Evolutionary conservation across 352 stramenopile species (phyloP), one percentile per base, ranked within the genome.

Genomic region (Phytopythium kandeliae): DNA sequence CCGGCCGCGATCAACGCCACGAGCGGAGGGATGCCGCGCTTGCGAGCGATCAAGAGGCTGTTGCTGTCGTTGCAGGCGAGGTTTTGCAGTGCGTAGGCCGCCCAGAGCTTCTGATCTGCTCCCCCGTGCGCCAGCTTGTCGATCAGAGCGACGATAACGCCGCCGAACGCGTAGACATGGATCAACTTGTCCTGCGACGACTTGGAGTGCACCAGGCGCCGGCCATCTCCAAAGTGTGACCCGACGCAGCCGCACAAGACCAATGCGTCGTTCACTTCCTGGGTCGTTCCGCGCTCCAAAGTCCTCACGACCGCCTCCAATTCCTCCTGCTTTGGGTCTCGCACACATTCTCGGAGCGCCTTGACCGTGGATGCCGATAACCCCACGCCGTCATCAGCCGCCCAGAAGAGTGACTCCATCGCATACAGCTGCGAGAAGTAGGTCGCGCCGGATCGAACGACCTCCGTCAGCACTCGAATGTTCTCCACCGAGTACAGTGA

Each of bases 381-480:
- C 15, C 28, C 43, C 0, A 13, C 26, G 9, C 24, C n/a, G 28
- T 49, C 28, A 12, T 28, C 17, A 16, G 7, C n/a, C 3, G 17
- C 43, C 28, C 43, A 49, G 8, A 26, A 38, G 17, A 49, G 2
- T 0, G 4, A 13, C 11, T 38, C 28, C 3, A 49, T 10, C 28
- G 43, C 43, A 13, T 49, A 38, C 26, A 49, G 28, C 15, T 25
- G 43, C 43, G 43, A 15, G 16, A 37, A 49, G 16, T 26, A 49
- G 3, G 43, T 37, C 28, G 26, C 0, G 3, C 24, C 43, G 6
- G 6, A 1, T 38, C 21, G 22, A 17, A 38, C 43, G 17, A 17
- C 28, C 17, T 49, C 43, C 13, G 12, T 15, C 16, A 49, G 43
- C 26, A 38, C 26, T 38, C 10, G 43, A 13, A 38, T 37, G 10